Conservation (phyloP, 108 stramenopile species). For the Pseudonitzschia multiseries region DNA sequence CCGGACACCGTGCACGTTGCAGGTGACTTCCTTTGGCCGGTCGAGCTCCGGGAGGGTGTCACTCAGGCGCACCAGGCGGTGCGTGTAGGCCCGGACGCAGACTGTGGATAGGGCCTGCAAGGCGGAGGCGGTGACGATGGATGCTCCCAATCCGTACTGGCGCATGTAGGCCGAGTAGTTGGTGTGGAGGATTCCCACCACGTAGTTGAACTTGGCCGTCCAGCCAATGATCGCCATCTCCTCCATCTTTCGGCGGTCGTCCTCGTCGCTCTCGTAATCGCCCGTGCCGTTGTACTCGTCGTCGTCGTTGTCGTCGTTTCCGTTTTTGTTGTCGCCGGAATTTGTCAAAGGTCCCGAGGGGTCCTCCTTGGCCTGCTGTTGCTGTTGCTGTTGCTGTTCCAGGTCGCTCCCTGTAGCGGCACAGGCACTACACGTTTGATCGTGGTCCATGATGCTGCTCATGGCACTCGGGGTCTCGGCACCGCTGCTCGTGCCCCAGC, state of each 20-base stretch:
- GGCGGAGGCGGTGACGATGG: slow-evolving; percentile 72
- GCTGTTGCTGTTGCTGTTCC: not conserved
- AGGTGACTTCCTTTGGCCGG: slow-evolving; percentile 73
- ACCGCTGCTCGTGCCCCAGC: not conserved
- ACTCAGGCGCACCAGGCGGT: slow-evolving; percentile 80
- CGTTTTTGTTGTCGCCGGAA: not conserved
- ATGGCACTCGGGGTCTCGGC: not conserved
- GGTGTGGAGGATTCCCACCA: slow-evolving; percentile 93
- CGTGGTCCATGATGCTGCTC: slow-evolving; percentile 3
- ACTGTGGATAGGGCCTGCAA: slow-evolving; percentile 63
- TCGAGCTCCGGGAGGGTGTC: slow-evolving; percentile 67
- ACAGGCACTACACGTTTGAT: not conserved
- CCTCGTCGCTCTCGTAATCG: not conserved
- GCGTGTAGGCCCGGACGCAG: slow-evolving; percentile 82
- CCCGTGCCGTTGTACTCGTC: not conserved
- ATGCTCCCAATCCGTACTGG: slow-evolving; percentile 63
- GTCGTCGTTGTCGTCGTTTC: slow-evolving; percentile 8
- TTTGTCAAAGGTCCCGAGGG: not conserved
- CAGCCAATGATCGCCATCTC: slow-evolving; percentile 63
- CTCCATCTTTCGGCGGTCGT: not conserved
- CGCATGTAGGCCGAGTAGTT: slow-evolving; percentile 89
- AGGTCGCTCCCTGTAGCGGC: not conserved
- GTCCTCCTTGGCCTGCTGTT: not conserved
- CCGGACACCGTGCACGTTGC: slow-evolving; percentile 95
- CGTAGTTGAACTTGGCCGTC: slow-evolving; percentile 84